Evolutionary conservation across 352 stramenopile genomes (phyloP).

Genomic region (Phytophthora macrochlamydospora): DNA sequence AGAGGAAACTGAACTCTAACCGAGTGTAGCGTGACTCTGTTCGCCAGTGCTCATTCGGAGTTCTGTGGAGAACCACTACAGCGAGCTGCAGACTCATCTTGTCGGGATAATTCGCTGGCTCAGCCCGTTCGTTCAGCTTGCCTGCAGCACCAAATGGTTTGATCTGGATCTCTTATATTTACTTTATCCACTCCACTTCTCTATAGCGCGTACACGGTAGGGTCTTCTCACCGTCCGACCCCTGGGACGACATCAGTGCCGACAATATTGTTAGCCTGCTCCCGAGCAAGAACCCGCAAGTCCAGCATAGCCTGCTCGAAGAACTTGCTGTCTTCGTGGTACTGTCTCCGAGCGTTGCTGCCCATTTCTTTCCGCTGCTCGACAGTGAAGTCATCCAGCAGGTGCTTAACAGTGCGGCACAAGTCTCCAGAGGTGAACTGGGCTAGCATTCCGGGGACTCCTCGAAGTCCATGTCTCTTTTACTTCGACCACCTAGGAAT

Average conservation of each 20-base stretch:
- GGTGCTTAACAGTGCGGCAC: slow-evolving; percentile 46
- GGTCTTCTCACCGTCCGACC: background rate
- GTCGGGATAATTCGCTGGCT: no score
- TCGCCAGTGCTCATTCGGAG: no score
- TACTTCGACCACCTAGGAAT: slow-evolving; percentile 46
- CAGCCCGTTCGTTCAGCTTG: no score
- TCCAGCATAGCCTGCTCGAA: slow-evolving; percentile 51
- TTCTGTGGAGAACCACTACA: no score
- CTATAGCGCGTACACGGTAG: no score
- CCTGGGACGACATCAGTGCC: slow-evolving; percentile 14
- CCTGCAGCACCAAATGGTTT: no score
- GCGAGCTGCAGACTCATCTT: no score
- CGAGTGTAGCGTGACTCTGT: no score
- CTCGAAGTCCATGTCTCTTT: slow-evolving; percentile 30
- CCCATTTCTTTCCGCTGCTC: slow-evolving; percentile 40
- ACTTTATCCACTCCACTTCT: no score
- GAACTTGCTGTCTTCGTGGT: slow-evolving; percentile 63
- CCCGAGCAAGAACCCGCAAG: slow-evolving; percentile 30
- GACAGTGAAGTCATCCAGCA: slow-evolving; percentile 37
- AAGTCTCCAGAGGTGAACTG: slow-evolving; percentile 39
- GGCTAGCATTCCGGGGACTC: slow-evolving; percentile 44
- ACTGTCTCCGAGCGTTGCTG: slow-evolving; percentile 43
- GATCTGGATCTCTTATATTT: no score
- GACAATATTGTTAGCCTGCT: slow-evolving; percentile 10
- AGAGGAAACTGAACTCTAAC: no score